Evolutionary conservation across 352 stramenopile species (phyloP).

Genomic region (Blastocystis sp.): DNA sequence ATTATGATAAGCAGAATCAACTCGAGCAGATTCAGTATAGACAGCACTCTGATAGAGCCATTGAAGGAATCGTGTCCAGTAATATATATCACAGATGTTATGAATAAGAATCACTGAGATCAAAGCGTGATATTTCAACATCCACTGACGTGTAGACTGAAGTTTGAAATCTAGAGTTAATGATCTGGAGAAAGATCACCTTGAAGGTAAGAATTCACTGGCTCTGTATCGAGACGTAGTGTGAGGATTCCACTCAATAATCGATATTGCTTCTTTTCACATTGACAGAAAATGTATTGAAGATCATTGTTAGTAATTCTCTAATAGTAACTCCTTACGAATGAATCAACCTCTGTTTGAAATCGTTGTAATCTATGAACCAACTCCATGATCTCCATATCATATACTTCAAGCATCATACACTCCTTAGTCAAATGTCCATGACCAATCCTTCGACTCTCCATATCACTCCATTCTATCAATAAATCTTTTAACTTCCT

Average conservation of each 20-base stretch:
- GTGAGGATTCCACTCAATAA: no score
- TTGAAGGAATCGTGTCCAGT: background rate
- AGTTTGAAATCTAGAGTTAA: background rate
- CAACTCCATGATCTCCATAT: background rate
- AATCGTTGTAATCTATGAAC: background rate
- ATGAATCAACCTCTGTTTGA: no score
- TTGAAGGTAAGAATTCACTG: background rate
- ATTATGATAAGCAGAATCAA: background rate
- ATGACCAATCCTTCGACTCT: background rate
- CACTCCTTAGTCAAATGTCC: background rate
- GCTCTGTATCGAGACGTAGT: background rate
- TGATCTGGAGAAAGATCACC: background rate
- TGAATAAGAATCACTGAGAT: background rate
- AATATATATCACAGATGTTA: background rate
- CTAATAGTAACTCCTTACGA: no score
- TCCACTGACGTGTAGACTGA: background rate
- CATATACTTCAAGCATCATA: background rate
- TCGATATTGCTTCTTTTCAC: no score
- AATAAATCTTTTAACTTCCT: background rate
- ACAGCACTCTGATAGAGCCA: background rate
- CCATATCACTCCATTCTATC: slow-evolving; percentile 7
- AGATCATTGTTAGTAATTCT: no score
- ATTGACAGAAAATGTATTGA: no score
- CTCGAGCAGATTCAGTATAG: background rate
- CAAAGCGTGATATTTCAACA: background rate